Base-by-base conservation (phyloP, 164 flowering plant species). In the Taxillus chinensis region DNA sequence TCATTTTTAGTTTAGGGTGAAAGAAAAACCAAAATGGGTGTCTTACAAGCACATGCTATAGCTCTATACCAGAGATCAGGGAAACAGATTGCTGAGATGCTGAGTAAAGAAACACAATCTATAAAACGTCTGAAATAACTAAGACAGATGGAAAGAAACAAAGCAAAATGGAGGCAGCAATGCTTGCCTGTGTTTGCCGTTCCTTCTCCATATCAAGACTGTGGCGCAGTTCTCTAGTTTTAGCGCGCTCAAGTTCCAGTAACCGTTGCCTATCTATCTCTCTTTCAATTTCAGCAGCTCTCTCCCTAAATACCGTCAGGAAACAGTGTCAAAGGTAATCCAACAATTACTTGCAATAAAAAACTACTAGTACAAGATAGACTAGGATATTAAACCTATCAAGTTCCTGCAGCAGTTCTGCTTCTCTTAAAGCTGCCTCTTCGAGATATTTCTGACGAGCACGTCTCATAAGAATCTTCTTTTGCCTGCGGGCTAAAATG, bases 171-270 rank as follows among this genome's bases (percentile, higher is more conserved):
- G 37, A 10, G 39, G 39, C 16, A 12, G 39, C 9, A n/a, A 39
- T 9, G 3, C 77, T 73, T 80, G 74, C 98, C 92, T 91, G 98
- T 49, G 80, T 70, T 75, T 82, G 92, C 74, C 80, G 81, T 79
- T 92, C 98, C 77, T 80, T 92, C 74, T 92, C 98, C 80, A 92
- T 65, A 37, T 92, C 98, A 70, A 92, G 92, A 69, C 74, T 83
- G 73, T 86, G 78, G 14, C 84, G 89, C 64, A 92, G 73, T 71
- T 92, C 98, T 74, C 92, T 82, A 16, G 96, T 89, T 73, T 79
- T 92, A 38, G 90, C 83, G 70, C 89, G 87, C 74, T 89, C 98
- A 60, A 79, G 69, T 69, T 92, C 98, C 67, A 92, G 80, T 61
- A 79, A 48, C 45, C 71, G 81, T 68, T 87, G 92, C 68, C 96